Conservation (phyloP, 2,329 filamentous ascomycete species). For the Seiridium unicorne region DNA sequence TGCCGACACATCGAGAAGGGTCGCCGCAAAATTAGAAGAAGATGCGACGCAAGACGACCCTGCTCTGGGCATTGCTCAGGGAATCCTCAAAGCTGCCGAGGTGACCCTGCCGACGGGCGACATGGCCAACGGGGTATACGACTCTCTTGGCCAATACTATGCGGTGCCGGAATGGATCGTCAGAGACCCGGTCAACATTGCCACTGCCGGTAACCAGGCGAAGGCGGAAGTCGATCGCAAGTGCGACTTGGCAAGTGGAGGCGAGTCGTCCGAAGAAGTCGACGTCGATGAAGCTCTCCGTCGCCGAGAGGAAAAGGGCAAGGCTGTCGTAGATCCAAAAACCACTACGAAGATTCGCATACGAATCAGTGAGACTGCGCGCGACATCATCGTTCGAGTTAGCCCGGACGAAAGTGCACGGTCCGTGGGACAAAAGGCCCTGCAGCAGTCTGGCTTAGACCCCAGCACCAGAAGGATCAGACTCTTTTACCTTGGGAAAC, state of each 20-base stretch:
- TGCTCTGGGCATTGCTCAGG: constrained; percentile 68
- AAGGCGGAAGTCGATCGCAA: constrained; percentile 25
- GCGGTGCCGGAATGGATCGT: constrained; percentile 67
- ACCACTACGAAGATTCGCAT: constrained; percentile 59
- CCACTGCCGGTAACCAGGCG: constrained; percentile 18
- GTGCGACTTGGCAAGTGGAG: constrained; percentile 22
- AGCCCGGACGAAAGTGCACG: constrained; percentile 63
- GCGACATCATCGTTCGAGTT: constrained; percentile 60
- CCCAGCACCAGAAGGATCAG: constrained; percentile 56
- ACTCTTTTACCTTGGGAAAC: constrained; percentile 78
- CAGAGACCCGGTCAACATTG: constrained; percentile 62
- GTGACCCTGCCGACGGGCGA: constrained; percentile 74
- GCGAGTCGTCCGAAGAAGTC: constrained; percentile 24
- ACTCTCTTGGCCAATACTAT: constrained; percentile 69
- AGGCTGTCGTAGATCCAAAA: constrained; percentile 49
- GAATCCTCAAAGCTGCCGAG: constrained; percentile 74
- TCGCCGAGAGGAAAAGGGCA: constrained; percentile 59
- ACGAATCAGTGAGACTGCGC: constrained; percentile 64
- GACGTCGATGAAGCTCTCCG: constrained; percentile 35
- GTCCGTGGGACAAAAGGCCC: constrained; percentile 60
- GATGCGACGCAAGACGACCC: constrained; percentile 34
- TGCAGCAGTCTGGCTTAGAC: constrained; percentile 58
- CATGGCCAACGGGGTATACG: constrained; percentile 70
- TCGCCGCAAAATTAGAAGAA: constrained; percentile 28
- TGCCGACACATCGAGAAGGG: constrained; percentile 37